A percentile compares a stretch with the other conserved stretches of the same genome.
phyloP scores from a whole-genome alignment of 2,329 filamentous ascomycete genomes.

The Fusarium globosum region DNA sequence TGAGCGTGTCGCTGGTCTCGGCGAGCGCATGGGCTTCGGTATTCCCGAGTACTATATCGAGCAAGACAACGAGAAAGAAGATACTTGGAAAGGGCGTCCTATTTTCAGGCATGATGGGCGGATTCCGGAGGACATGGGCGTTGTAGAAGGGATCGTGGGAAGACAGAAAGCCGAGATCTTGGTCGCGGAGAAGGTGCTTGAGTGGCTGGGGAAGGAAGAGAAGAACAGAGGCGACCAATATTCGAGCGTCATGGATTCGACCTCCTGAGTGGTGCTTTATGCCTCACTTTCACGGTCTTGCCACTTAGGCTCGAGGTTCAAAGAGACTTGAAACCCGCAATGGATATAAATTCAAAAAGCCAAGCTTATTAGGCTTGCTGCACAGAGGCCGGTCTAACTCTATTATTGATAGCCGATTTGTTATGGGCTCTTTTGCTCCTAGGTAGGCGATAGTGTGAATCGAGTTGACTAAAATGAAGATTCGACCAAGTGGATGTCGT shows the following conservation, averaged over 20 bases:
- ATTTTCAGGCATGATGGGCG: slow-evolving; percentile 47
- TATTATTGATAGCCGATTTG: not conserved
- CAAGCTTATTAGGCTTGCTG: not conserved
- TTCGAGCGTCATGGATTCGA: not conserved
- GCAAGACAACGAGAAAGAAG: slow-evolving; percentile 22
- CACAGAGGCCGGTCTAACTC: not conserved
- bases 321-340: not conserved
- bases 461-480: not conserved
- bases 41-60: slow-evolving; percentile 51
- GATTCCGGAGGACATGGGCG: slow-evolving; percentile 49
- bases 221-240: slow-evolving; percentile 11
- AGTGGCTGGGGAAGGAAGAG: slow-evolving; percentile 48
- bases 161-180: slow-evolving; percentile 51
- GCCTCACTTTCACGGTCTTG: not conserved
- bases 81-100: slow-evolving; percentile 52
- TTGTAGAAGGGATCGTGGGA: slow-evolving; percentile 49
- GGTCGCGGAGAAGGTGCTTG: slow-evolving; percentile 55
- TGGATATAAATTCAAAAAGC: not conserved
- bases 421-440: not conserved
- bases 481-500: not conserved
- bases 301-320: not conserved
- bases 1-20: slow-evolving; percentile 49
- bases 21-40: slow-evolving; percentile 47
- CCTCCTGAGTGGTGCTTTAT: not conserved
- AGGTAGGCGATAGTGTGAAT: not conserved